Evolutionary conservation across 495 filamentous ascomycete species (phyloP), one percentile per base, ranked within the genome.

Genomic region (Talaromyces trachyspermus): DNA sequence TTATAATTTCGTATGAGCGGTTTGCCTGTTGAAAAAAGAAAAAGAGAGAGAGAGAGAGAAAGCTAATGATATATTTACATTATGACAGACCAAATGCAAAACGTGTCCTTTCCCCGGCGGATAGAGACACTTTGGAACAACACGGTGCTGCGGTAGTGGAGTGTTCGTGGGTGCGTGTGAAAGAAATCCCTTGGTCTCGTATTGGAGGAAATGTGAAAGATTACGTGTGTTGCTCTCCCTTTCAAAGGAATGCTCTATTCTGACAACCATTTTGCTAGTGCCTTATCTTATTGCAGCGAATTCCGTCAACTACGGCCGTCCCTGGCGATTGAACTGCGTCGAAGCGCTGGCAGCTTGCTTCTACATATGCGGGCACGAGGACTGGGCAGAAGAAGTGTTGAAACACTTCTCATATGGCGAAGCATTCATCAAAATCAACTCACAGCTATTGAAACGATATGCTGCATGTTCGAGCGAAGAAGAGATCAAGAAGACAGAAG

Each of bases 221-320:
- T 64, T 96, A 33, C 62, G 77, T 81, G 69, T 18, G 75, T 59
- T 26, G 4, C 23, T 23, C 20, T 8, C n/a, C 19, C 19, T 46
- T 53, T 39, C 26, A 22, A 3, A 35, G 27, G 11, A 9, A 37
- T 18, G n/a, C 30, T 20, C 38, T 39, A 8, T 43, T 29, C 43
- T 48, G 24, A 49, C 5, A 32, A 30, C 49, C 20, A 50, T 42
- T 42, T 0, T 11, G 11, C 29, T 48, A 70, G 76, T 98, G 19
- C 92, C 92, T 0, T 98, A 98, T 61, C 80, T 98, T 10, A 88
- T 98, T 43, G 92, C 92, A 14, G 94, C 92, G 35, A 98, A 98
- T 59, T 84, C 85, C 2, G 92, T 95, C 59, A 98, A 98, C 69
- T 98, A 97, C 66, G 92, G 92, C 11, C 85, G 88, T 56, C 92